Evolutionary conservation across 768 basidiomycete genomes (phyloP).

Genomic region (Udeniomyces megalosporus): DNA sequence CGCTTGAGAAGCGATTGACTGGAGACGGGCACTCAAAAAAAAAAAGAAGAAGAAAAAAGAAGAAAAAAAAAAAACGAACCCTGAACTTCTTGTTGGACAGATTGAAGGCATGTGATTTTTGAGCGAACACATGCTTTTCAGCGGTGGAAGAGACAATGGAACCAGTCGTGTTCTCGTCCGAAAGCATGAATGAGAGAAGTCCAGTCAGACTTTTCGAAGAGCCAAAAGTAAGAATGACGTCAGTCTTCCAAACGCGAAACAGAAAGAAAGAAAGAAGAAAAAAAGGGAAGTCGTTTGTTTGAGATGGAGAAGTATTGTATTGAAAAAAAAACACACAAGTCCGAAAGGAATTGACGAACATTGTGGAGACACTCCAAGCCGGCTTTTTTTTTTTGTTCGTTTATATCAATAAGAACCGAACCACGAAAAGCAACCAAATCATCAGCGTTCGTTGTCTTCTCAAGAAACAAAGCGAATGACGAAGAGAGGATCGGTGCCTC

Average conservation of each 20-base stretch:
- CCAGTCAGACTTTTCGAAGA: slow-evolving; percentile 95
- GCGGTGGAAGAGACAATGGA: slow-evolving; percentile 62
- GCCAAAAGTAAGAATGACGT: too few relatives aligned
- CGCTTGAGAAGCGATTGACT: neutral
- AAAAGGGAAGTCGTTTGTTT: slow-evolving; percentile 1
- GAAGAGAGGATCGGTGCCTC: neutral
- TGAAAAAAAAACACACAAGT: neutral
- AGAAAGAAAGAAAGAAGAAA: slow-evolving; percentile 10
- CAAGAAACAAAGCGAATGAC: slow-evolving; percentile 31
- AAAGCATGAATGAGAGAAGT: slow-evolving; percentile 81
- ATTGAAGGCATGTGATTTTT: slow-evolving; percentile 74
- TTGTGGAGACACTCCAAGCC: slow-evolving; percentile 86
- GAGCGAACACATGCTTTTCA: slow-evolving; percentile 63
- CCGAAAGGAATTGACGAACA: slow-evolving; percentile 32
- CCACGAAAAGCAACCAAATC: too few relatives aligned
- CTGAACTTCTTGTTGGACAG: slow-evolving; percentile 53
- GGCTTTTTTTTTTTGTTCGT: too few relatives aligned
- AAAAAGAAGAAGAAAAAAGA: too few relatives aligned
- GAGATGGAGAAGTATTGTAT: neutral
- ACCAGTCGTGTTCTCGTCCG: slow-evolving; percentile 93
- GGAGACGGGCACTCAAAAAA: neutral
- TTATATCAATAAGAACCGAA: too few relatives aligned
- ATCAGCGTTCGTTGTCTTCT: too few relatives aligned
- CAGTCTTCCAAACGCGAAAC: too few relatives aligned
- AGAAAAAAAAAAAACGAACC: neutral